A percentile compares a stretch with the other conserved stretches of the same genome.
Evolutionary conservation across 805 yeast species (phyloP).

Genomic region (Metschnikowia cubensis): DNA sequence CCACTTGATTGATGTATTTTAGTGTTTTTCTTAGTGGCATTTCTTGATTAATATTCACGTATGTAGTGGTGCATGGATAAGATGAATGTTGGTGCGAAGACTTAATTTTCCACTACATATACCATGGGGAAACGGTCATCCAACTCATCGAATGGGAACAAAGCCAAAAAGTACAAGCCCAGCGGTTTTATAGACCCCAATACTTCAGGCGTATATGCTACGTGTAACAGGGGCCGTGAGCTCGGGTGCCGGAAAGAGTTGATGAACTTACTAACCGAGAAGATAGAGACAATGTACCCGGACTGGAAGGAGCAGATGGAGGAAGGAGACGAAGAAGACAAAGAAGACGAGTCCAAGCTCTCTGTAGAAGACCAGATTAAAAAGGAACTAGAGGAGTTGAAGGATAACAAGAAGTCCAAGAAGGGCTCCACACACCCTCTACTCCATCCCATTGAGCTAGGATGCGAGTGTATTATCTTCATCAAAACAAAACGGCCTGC

Average conservation of each 20-base stretch:
- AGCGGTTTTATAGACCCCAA: conserved; percentile 70
- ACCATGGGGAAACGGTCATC: conserved; percentile 18
- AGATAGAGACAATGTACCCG: conserved; percentile 33
- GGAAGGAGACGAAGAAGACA: conserved; percentile 20
- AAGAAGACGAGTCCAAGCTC: conserved; percentile 26
- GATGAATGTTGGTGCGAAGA: neutral
- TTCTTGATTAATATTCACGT: neutral
- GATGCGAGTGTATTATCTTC: conserved; percentile 81
- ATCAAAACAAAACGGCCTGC: conserved; percentile 77
- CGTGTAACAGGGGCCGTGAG: conserved; percentile 82
- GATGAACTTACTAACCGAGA: conserved; percentile 47
- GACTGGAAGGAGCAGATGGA: conserved; percentile 23
- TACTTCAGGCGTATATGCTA: conserved; percentile 82
- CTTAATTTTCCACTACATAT: neutral
- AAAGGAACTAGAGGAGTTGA: conserved; percentile 64
- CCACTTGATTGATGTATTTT: neutral
- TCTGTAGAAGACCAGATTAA: conserved; percentile 75
- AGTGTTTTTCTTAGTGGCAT: neutral
- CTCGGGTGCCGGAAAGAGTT: conserved; percentile 73
- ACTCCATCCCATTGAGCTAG: conserved; percentile 57
- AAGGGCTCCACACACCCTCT: conserved; percentile 28
- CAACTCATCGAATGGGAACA: conserved; percentile 25
- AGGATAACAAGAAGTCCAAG: conserved; percentile 40
- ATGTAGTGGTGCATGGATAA: neutral
- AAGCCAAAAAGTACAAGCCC: conserved; percentile 44